Conservation (phyloP, 208 protist genomes). For the Trypanosomatidae sp. region DNA sequence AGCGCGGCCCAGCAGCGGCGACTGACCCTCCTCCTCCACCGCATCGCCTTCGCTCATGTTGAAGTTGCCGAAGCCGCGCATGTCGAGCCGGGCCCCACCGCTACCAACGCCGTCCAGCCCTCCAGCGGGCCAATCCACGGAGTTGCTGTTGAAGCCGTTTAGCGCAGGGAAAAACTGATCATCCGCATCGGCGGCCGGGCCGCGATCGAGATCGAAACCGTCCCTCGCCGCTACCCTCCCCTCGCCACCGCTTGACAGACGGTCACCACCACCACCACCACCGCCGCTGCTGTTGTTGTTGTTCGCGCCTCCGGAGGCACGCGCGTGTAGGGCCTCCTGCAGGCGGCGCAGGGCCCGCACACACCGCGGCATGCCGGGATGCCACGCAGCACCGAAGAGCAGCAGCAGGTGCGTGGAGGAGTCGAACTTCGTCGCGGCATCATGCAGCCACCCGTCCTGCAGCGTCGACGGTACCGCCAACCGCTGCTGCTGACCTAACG, state of each 20-base stretch:
- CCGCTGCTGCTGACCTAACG: too few species aligned
- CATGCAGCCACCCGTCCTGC: conserved; percentile 32
- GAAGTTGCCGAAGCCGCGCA: conserved; percentile 17
- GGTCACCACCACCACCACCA: conserved; percentile 2
- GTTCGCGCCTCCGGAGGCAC: too few species aligned
- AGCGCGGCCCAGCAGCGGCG: too few species aligned
- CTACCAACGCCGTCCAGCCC: not conserved
- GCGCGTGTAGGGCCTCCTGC: too few species aligned
- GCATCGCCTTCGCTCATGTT: conserved; percentile 2
- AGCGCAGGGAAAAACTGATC: too few species aligned
- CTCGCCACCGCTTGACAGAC: too few species aligned
- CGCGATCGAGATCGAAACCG: too few species aligned
- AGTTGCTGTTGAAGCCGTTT: conserved; percentile 9
- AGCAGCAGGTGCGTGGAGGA: conserved; percentile 39
- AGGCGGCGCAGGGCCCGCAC: conserved; percentile 38
- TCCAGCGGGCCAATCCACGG: conserved; percentile 3
- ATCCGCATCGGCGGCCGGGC: too few species aligned
- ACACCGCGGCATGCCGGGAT: conserved; percentile 39
- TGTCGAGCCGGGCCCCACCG: conserved; percentile 14
- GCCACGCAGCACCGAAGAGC: conserved; percentile 66
- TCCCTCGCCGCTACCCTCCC: too few species aligned
- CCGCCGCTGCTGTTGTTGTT: conserved; percentile 22
- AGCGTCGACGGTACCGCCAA: too few species aligned
- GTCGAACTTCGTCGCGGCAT: conserved; percentile 17
- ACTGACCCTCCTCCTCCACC: conserved; percentile 12